phyloP scores from a whole-genome alignment of 495 filamentous ascomycete species.

The Trichoderma erinaceum region DNA sequence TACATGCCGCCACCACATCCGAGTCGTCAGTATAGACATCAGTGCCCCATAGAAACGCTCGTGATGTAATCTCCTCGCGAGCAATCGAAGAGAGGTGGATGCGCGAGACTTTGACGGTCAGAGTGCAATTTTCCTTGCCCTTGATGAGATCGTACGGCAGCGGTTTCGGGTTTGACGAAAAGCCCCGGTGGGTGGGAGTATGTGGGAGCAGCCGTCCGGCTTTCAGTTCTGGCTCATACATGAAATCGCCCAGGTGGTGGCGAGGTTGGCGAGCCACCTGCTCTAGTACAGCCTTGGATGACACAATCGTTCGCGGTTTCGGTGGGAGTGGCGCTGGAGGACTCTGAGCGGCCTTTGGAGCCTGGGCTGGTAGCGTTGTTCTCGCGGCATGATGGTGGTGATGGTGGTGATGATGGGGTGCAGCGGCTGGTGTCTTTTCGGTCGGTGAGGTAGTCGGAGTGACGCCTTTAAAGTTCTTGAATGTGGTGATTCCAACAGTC shows the following conservation, averaged over 20 bases:
- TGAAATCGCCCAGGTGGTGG: constrained; percentile 64
- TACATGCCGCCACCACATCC: constrained; percentile 85
- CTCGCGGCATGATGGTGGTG: constrained; percentile 34
- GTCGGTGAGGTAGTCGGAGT: constrained; percentile 55
- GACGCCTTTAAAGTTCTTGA: constrained; percentile 39
- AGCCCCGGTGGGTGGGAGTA: constrained; percentile 54
- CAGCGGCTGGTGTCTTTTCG: constrained; percentile 36
- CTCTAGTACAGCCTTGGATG: constrained; percentile 60
- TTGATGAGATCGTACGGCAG: constrained; percentile 65
- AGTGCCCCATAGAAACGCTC: constrained; percentile 81
- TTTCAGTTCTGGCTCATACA: constrained; percentile 50
- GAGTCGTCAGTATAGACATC: constrained; percentile 95
- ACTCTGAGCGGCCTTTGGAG: constrained; percentile 36
- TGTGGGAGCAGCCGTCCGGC: constrained; percentile 39
- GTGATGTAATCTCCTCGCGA: constrained; percentile 73
- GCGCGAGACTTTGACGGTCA: constrained; percentile 79
- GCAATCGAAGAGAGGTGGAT: constrained; percentile 61
- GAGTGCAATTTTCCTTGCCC: constrained; percentile 80
- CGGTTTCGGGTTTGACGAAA: constrained; percentile 63
- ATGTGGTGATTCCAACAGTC: constrained; percentile 33
- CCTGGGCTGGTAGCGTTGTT: constrained; percentile 26
- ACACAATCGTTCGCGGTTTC: constrained; percentile 57
- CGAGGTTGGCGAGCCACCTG: constrained; percentile 64
- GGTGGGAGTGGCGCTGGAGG: constrained; percentile 41
- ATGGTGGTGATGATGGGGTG: constrained; percentile 27